Evolutionary conservation across 1,284 basidiomycete genomes (phyloP).

Genomic region (Butyriboletus appendiculatus): DNA sequence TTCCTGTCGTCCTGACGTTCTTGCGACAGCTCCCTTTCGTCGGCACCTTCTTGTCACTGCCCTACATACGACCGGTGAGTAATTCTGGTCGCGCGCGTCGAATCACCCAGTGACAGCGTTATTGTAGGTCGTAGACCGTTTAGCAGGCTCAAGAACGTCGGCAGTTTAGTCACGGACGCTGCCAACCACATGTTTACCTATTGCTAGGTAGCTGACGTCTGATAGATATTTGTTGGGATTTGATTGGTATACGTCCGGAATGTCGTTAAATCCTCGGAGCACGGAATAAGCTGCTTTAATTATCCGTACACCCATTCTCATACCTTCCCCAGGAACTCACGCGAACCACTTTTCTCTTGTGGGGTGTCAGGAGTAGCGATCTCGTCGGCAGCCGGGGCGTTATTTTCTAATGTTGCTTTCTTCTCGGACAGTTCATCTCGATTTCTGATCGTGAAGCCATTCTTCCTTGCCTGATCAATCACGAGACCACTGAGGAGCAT

Average conservation of each 20-base stretch:
- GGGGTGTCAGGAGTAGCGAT: constrained; percentile 3
- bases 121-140: constrained; percentile 64
- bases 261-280: constrained; percentile 3
- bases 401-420: constrained; percentile 7
- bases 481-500: constrained; percentile 48
- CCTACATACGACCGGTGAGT: constrained; percentile 76
- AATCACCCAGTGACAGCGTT: constrained; percentile 9
- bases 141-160: constrained; percentile 75
- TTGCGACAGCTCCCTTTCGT: constrained; percentile 93
- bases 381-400: not conserved
- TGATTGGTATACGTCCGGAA: constrained; percentile 10
- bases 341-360: constrained; percentile 6
- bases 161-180: constrained; percentile 52
- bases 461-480: constrained; percentile 48
- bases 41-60: constrained; percentile 84
- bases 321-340: constrained; percentile 5
- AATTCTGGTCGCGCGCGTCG: not conserved
- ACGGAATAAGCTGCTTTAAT: not conserved
- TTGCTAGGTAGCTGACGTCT: constrained; percentile 12
- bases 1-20: constrained; percentile 97
- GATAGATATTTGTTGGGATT: constrained; percentile 19
- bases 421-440: constrained; percentile 41
- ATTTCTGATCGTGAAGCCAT: constrained; percentile 52
- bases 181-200: not conserved
- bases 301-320: constrained; percentile 1